These are phyloP conservation scores for Naganishia cerealis DNA, from an alignment of 1,284 basidiomycete species.

Conservation along the genomic window DNA sequence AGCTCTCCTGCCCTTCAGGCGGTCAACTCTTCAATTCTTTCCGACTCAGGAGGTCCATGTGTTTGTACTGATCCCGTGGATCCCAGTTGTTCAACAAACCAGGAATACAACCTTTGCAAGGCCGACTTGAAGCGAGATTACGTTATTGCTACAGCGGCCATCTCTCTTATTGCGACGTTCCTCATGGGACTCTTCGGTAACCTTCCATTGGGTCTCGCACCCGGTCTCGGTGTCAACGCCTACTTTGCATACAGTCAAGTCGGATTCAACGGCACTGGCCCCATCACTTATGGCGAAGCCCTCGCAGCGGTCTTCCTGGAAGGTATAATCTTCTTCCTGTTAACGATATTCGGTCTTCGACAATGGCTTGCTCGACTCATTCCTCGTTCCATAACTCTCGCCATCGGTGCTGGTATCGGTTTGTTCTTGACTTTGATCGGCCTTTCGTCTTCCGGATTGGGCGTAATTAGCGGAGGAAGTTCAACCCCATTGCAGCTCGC, in stretches of 20 bases:
- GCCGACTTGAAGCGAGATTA: conserved; percentile 67
- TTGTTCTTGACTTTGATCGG: conserved; percentile 63
- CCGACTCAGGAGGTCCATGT: conserved; percentile 76
- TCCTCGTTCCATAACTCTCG: conserved; percentile 79
- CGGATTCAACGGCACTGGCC: conserved; percentile 69
- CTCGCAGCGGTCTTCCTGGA: conserved; percentile 85
- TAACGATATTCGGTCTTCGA: conserved; percentile 79
- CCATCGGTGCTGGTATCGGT: conserved; percentile 82
- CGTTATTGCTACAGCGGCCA: conserved; percentile 66
- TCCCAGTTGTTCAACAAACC: conserved; percentile 58
- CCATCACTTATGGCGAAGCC: conserved; percentile 75
- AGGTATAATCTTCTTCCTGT: conserved; percentile 80
- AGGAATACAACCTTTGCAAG: conserved; percentile 66
- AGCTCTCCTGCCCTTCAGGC: conserved; percentile 6
- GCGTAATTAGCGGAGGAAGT: conserved; percentile 73
- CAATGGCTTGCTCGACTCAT: conserved; percentile 87
- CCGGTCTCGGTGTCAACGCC: conserved; percentile 77
- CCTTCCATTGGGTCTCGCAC: conserved; percentile 69
- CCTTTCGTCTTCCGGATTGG: conserved; percentile 66
- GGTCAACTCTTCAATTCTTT: conserved; percentile 63
- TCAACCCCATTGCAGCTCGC: conserved; percentile 75
- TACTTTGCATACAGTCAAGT: conserved; percentile 90
- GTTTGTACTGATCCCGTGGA: conserved; percentile 61
- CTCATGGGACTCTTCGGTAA: conserved; percentile 83
- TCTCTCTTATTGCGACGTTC: conserved; percentile 70